Evolutionary conservation across 83 land plant genomes (phyloP).

Genomic region (Larix sibirica): DNA sequence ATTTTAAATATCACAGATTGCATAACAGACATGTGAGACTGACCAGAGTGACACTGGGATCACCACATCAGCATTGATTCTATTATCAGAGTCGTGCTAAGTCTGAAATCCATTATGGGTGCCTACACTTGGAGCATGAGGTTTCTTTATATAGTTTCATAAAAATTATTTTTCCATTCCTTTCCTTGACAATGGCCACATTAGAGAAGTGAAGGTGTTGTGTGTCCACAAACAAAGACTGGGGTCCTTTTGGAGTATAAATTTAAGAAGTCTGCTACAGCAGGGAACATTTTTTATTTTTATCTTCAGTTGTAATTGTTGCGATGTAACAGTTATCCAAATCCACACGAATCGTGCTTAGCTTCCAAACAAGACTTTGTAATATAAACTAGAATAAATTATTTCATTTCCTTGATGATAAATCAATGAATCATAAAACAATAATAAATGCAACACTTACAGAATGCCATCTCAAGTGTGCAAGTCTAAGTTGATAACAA

Average conservation of each 20-base stretch:
- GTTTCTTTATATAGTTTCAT: neutral
- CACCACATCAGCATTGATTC: slow-evolving; percentile 3
- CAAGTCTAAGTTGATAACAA: neutral
- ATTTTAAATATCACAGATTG: neutral
- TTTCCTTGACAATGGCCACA: neutral
- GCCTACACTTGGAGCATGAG: neutral
- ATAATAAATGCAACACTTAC: neutral
- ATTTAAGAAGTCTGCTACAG: neutral
- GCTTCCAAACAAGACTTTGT: neutral
- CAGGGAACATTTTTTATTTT: neutral
- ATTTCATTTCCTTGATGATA: neutral
- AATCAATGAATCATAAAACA: neutral
- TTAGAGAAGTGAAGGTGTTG: neutral
- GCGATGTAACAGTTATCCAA: neutral
- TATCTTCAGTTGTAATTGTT: neutral
- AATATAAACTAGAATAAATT: neutral
- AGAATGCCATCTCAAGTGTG: neutral
- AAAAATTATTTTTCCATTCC: neutral
- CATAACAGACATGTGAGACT: neutral
- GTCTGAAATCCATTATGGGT: neutral
- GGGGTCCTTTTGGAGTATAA: too few species aligned
- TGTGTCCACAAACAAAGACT: too few species aligned
- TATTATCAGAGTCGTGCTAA: neutral
- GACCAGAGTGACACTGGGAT: neutral
- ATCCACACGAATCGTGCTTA: neutral